A percentile compares a stretch with the other conserved stretches of the same genome.
These are phyloP conservation scores for Strobilomyces dryophilus DNA, from an alignment of 768 basidiomycete genomes.

Conservation along the genomic window DNA sequence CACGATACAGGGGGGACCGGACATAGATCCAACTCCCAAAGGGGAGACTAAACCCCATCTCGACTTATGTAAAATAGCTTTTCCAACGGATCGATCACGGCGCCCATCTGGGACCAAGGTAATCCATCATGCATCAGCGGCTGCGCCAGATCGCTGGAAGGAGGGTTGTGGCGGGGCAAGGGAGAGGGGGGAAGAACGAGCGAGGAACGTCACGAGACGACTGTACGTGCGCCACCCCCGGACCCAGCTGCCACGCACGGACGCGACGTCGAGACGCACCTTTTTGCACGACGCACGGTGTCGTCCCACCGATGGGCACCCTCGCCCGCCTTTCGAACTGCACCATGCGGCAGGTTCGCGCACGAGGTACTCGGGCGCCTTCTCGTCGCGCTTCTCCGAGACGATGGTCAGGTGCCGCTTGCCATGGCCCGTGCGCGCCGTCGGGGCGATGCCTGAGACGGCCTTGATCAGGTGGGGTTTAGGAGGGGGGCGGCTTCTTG, in stretches of 20 bases:
- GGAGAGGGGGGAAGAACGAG: no score
- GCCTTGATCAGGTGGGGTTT: conserved; percentile 77
- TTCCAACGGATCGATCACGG: conserved; percentile 65
- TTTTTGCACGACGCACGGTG: conserved; percentile 88
- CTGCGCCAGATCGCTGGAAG: neutral
- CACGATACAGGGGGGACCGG: neutral
- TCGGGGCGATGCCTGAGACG: conserved; percentile 75
- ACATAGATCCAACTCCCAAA: neutral
- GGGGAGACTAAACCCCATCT: no score
- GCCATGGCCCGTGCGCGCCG: conserved; percentile 74
- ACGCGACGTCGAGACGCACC: conserved; percentile 48
- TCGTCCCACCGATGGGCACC: conserved; percentile 76
- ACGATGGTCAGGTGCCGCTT: conserved; percentile 93
- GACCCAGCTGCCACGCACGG: no score
- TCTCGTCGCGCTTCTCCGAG: conserved; percentile 93
- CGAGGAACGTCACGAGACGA: no score
- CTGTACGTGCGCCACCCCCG: no score
- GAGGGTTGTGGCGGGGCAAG: no score
- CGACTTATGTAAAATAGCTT: conserved; percentile 42
- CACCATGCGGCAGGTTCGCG: conserved; percentile 87
- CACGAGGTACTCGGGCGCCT: conserved; percentile 83
- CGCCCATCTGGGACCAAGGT: conserved; percentile 53
- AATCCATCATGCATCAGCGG: conserved; percentile 6
- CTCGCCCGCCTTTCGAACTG: conserved; percentile 90
- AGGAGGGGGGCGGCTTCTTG: conserved; percentile 50